Evolutionary conservation across 306 rosid genomes (phyloP), one percentile per base, ranked within the genome.

Genomic region (Ammopiptanthus mongolicus): DNA sequence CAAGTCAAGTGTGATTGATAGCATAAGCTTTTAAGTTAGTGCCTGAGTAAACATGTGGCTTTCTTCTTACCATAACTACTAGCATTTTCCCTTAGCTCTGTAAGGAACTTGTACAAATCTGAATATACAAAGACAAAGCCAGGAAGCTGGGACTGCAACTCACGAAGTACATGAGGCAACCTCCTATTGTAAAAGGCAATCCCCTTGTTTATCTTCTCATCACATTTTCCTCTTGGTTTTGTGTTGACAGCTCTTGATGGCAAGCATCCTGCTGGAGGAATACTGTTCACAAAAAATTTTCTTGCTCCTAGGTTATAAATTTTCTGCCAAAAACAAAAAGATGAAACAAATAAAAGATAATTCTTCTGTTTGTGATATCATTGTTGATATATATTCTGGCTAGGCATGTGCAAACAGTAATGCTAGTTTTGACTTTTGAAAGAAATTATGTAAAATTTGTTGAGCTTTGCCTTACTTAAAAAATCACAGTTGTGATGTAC

Each of bases 211-310:
- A 60, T 44, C 31, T 63, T 62, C 73, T 50, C 8, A 41, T 33
- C 36, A 62, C 88, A 78, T 12, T 76, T 37, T 71, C 77, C 80
- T 36, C 46, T 78, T 48, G 79, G 81, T 51, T 3, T 82, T 67
- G 70, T 23, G 15, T 0, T 34, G 4, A 23, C 11, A 53, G 79
- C 56, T 7, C 0, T 33, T 11, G 66, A 23, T 59, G 84, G 89
- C 74, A 76, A 74, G 68, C 86, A 85, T 14, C 86, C 84, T 34
- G 63, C 56, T 76, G 89, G 83, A 6, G 86, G 63, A 53, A 79
- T 23, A 59, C 75, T 82, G 66, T 72, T 71, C 59, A 79, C 77
- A 0, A 82, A 44, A 68, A 79, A 82, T 2, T 37, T 82, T 33
- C 89, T 82, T 70, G 78, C 89, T 61, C 89, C 89, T 5, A 78